Percentiles rank a stretch among this genome's conserved stretches.
phyloP scores from a whole-genome alignment of 129 eudicot species.

The Tagetes erecta region DNA sequence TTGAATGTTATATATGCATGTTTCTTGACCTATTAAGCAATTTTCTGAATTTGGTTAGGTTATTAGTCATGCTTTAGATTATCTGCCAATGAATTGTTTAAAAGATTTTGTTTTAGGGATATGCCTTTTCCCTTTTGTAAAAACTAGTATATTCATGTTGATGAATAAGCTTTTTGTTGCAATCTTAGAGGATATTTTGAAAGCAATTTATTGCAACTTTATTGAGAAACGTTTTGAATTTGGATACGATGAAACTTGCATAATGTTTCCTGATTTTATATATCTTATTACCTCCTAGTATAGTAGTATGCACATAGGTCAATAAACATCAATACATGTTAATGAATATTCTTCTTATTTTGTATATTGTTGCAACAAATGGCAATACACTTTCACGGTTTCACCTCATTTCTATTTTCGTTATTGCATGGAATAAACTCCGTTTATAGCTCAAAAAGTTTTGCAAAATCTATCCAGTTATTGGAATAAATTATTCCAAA shows the following conservation, averaged over 20 bases:
- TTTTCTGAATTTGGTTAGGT: background rate
- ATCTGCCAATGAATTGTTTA: background rate
- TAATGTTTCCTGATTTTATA: background rate
- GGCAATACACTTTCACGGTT: background rate
- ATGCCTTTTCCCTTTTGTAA: conserved; percentile 7
- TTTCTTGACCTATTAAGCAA: background rate
- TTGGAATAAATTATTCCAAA: background rate
- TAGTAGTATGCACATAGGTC: background rate
- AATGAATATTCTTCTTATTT: background rate
- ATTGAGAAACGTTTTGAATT: background rate
- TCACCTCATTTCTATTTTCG: background rate
- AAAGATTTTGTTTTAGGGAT: background rate
- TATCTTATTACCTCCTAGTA: background rate
- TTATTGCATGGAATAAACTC: background rate
- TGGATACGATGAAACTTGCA: conserved; percentile 5
- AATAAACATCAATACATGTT: background rate
- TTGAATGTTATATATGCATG: conserved; percentile 1
- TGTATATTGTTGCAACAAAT: background rate
- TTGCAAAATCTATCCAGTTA: background rate
- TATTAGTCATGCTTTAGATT: background rate
- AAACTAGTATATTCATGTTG: background rate
- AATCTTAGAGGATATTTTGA: background rate
- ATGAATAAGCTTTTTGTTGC: conserved; percentile 10
- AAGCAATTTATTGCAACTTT: background rate
- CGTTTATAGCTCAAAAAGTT: background rate